Evolutionary conservation across 1,284 basidiomycete species (phyloP).

Genomic region (Pseudozyma thailandica): DNA sequence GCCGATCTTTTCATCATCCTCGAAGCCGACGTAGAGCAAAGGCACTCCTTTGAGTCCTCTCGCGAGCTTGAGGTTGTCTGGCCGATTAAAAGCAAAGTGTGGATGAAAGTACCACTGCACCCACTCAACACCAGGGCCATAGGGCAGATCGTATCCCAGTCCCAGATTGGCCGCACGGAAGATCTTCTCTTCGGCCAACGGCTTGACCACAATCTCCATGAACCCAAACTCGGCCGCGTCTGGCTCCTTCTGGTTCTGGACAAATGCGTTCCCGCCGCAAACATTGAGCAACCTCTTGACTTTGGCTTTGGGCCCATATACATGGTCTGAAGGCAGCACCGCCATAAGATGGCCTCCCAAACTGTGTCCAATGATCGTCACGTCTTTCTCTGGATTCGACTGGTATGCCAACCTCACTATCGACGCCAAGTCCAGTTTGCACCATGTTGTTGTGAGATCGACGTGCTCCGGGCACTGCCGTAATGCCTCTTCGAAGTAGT

Average conservation of each 20-base stretch:
- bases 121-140: conserved; percentile 56
- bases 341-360: conserved; percentile 56
- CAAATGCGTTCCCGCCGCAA: conserved; percentile 57
- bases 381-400: conserved; percentile 31
- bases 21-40: conserved; percentile 52
- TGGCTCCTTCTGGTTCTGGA: conserved; percentile 45
- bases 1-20: conserved; percentile 57
- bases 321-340: conserved; percentile 28
- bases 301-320: conserved; percentile 45
- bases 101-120: conserved; percentile 56
- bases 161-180: conserved; percentile 51
- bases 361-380: conserved; percentile 53
- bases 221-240: conserved; percentile 52
- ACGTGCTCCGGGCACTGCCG: conserved; percentile 33
- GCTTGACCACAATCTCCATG: conserved; percentile 47
- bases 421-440: conserved; percentile 49
- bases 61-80: conserved; percentile 42
- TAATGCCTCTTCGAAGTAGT: conserved; percentile 49
- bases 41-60: conserved; percentile 29
- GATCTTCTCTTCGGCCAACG: conserved; percentile 51
- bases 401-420: conserved; percentile 42
- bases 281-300: conserved; percentile 52
- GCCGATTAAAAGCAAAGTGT: conserved; percentile 50
- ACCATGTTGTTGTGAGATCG: conserved; percentile 57
- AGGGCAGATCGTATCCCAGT: conserved; percentile 56